Percentiles rank a stretch among this genome's conserved stretches.
These are phyloP conservation scores for Mrakia frigida DNA, from an alignment of 768 basidiomycete genomes.

Conservation along the genomic window DNA sequence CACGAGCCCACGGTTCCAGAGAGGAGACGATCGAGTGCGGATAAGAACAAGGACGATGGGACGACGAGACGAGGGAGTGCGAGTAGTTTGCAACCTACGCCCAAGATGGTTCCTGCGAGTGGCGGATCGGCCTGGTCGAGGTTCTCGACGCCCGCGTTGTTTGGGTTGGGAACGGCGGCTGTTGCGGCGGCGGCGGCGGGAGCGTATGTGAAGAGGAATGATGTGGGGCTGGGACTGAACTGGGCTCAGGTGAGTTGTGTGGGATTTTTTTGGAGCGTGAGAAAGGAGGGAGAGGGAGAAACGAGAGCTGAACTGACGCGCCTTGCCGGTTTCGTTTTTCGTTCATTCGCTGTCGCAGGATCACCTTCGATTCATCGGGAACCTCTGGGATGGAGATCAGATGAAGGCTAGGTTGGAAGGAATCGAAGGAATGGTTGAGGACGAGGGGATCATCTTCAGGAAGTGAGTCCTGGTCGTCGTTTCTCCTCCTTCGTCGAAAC, in stretches of 20 bases:
- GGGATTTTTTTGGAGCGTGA: background rate
- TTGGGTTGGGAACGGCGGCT: conserved; percentile 27
- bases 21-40: background rate
- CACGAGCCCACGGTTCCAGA: background rate
- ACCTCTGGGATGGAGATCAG: conserved; percentile 69
- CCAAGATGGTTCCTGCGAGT: conserved; percentile 1
- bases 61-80: background rate
- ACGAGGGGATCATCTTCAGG: conserved; percentile 63
- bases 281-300: background rate
- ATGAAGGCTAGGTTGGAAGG: conserved; percentile 60
- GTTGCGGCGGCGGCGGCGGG: conserved; percentile 29
- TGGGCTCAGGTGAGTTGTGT: conserved; percentile 30
- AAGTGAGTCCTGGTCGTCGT: conserved; percentile 53
- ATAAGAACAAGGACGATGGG: background rate
- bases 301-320: background rate
- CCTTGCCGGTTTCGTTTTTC: no score
- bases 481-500: background rate
- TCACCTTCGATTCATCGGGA: conserved; percentile 84
- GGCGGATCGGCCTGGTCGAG: conserved; percentile 12
- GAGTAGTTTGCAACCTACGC: conserved; percentile 24
- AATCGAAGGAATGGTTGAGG: conserved; percentile 58
- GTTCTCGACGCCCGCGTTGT: conserved; percentile 22
- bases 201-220: conserved; percentile 32
- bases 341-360: conserved; percentile 45
- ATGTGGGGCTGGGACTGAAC: conserved; percentile 15